Conservation (phyloP, 768 basidiomycete species). For the Tephrocybe sp. region DNA sequence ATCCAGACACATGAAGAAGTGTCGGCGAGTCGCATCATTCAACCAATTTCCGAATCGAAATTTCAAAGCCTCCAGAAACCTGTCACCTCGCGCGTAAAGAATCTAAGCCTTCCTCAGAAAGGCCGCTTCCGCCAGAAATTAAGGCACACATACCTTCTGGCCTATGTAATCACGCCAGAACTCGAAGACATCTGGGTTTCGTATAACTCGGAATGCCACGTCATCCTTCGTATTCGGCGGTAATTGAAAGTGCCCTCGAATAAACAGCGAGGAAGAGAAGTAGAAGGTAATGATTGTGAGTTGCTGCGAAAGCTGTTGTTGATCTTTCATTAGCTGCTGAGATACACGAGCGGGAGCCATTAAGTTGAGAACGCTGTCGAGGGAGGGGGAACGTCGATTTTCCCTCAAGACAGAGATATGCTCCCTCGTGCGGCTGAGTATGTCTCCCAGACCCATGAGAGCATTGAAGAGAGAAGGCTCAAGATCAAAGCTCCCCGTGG, state of each 20-base stretch:
- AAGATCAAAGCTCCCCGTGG: conserved; percentile 5
- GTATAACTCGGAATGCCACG: conserved; percentile 1
- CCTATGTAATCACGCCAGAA: conserved; percentile 27
- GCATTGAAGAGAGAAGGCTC: conserved; percentile 18
- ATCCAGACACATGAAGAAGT: conserved; percentile 24
- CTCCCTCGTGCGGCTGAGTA: conserved; percentile 17
- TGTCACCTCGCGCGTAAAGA: conserved; percentile 18
- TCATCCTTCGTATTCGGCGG: background rate
- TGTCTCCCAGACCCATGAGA: conserved; percentile 17
- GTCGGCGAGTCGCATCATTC: conserved; percentile 16
- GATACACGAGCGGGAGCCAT: conserved; percentile 12
- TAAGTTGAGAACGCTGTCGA: conserved; percentile 10
- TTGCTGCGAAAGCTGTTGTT: conserved; percentile 17
- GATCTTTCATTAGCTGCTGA: conserved; percentile 15
- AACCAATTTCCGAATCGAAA: conserved; percentile 21
- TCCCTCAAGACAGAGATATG: conserved; percentile 9
- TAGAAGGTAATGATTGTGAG: conserved; percentile 17
- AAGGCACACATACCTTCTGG: conserved; percentile 17
- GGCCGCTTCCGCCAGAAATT: background rate
- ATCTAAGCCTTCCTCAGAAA: conserved; percentile 5
- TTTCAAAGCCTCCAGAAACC: conserved; percentile 20
- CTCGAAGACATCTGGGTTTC: conserved; percentile 14
- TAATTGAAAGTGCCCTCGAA: conserved; percentile 5
- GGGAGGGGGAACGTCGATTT: conserved; percentile 2
- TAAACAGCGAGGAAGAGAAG: conserved; percentile 14